Conservation (phyloP, 2,329 filamentous ascomycete genomes). For the Trichophyton simii region DNA sequence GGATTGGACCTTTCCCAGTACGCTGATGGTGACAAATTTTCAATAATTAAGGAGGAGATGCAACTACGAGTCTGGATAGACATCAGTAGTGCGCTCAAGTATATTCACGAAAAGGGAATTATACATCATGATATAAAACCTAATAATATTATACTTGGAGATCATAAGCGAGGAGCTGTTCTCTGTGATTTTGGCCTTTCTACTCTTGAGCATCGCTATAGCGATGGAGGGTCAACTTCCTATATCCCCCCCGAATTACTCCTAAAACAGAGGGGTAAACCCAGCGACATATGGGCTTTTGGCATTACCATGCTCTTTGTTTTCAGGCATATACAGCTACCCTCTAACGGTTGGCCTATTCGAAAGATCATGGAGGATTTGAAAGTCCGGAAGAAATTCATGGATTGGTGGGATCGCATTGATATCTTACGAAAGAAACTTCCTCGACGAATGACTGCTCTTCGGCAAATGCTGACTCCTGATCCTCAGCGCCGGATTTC, state of each 20-base stretch:
- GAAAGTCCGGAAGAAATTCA: not conserved
- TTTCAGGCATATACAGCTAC: not conserved
- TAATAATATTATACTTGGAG: conserved; percentile 76
- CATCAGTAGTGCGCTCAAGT: conserved; percentile 61
- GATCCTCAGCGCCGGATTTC: not conserved
- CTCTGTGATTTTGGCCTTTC: conserved; percentile 85
- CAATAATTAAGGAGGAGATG: not conserved
- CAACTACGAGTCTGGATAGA: not conserved
- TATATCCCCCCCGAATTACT: not conserved
- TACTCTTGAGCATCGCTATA: not conserved
- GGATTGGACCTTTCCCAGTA: conserved; percentile 1
- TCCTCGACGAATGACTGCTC: not conserved
- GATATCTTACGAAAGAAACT: not conserved
- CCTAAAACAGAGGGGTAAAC: not conserved
- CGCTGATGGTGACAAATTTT: not conserved
- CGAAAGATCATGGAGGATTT: not conserved
- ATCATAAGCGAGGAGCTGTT: conserved; percentile 77
- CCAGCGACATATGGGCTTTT: conserved; percentile 4
- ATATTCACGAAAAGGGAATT: conserved; percentile 98
- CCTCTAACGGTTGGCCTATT: not conserved
- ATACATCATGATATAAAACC: conserved; percentile 99
- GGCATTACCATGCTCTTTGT: conserved; percentile 3
- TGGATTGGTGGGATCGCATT: not conserved
- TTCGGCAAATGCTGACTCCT: not conserved
- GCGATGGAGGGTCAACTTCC: not conserved